Evolutionary conservation across 352 stramenopile species (phyloP).

Genomic region (Phytophthora sojae): DNA sequence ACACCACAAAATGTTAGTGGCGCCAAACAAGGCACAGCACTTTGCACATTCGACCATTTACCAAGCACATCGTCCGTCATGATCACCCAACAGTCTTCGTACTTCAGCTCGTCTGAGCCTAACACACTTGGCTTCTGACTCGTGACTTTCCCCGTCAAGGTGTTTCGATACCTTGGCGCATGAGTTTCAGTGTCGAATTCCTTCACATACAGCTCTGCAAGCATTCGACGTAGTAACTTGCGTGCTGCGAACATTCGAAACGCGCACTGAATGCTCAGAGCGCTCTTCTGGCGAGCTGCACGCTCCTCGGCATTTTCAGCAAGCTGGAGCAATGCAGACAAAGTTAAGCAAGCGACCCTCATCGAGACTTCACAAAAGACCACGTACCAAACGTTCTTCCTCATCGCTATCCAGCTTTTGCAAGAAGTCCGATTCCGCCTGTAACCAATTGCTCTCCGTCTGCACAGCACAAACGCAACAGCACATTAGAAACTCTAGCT

Average conservation of each 20-base stretch:
- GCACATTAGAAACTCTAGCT: not conserved
- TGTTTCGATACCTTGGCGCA: conserved; percentile 65
- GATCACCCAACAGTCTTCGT: conserved; percentile 66
- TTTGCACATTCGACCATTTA: conserved; percentile 18
- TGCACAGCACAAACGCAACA: conserved; percentile 16
- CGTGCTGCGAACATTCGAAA: conserved; percentile 67
- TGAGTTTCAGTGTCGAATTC: conserved; percentile 56
- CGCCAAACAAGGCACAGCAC: conserved; percentile 6
- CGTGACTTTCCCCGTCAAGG: conserved; percentile 40
- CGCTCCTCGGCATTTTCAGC: conserved; percentile 49
- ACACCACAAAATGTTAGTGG: conserved; percentile 21
- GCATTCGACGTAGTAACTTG: conserved; percentile 56
- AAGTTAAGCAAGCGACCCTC: not conserved
- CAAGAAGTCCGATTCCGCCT: conserved; percentile 62
- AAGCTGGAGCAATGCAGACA: conserved; percentile 33
- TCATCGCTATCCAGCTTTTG: conserved; percentile 53
- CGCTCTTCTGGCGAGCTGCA: conserved; percentile 47
- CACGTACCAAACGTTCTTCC: conserved; percentile 52
- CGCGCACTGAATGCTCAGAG: conserved; percentile 58
- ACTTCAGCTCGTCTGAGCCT: conserved; percentile 63
- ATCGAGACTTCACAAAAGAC: not conserved
- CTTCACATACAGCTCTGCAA: conserved; percentile 61
- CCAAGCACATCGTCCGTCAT: conserved; percentile 56
- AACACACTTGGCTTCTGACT: conserved; percentile 63
- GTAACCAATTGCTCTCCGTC: conserved; percentile 60